Evolutionary conservation across 805 yeast species (phyloP).

Genomic region (Dipodascus albidus): DNA sequence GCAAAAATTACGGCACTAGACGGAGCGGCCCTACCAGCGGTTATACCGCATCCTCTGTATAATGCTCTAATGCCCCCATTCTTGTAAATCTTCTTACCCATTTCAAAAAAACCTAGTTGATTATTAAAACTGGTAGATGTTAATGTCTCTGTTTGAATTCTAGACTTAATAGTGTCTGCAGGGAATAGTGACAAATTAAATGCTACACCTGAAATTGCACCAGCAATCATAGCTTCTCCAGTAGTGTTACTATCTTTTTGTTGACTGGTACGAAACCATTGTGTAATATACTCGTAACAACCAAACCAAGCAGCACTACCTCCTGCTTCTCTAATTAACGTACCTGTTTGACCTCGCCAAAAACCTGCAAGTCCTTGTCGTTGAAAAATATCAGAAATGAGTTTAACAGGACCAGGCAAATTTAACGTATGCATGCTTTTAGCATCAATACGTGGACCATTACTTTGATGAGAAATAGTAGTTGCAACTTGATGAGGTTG

Average conservation of each 20-base stretch:
- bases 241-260: conserved; percentile 20
- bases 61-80: conserved; percentile 59
- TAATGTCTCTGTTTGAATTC: conserved; percentile 57
- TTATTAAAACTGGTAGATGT: conserved; percentile 26
- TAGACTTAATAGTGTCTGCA: conserved; percentile 79
- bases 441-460: conserved; percentile 5
- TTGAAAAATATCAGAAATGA: conserved; percentile 32
- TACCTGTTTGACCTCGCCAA: conserved; percentile 82
- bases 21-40: conserved; percentile 73
- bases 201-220: conserved; percentile 77
- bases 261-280: conserved; percentile 1
- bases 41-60: conserved; percentile 78
- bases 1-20: conserved; percentile 83
- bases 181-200: conserved; percentile 79
- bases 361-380: conserved; percentile 57
- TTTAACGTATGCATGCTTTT: conserved; percentile 3
- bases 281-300: conserved; percentile 50
- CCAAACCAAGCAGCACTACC: conserved; percentile 96
- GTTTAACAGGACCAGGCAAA: conserved; percentile 17
- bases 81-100: conserved; percentile 31
- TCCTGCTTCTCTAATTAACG: conserved; percentile 70
- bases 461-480: conserved; percentile 16
- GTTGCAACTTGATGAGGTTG: conserved; percentile 5
- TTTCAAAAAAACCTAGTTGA: conserved; percentile 26
- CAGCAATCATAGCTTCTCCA: conserved; percentile 55